These are phyloP conservation scores for Hemileia vastatrix DNA, from an alignment of 1,284 basidiomycete species.

Conservation along the genomic window DNA sequence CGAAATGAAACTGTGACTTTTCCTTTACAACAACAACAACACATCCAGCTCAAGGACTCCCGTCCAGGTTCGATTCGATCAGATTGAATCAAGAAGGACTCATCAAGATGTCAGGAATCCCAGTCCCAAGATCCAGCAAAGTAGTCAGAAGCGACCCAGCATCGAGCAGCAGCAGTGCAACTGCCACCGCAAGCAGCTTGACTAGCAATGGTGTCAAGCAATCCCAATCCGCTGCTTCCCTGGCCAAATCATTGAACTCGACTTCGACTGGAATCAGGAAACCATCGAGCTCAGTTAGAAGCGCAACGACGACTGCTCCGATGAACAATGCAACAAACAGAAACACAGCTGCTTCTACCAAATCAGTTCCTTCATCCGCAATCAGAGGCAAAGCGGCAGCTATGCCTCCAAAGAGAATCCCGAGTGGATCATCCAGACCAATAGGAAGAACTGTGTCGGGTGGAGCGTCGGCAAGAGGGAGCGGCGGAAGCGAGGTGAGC, in stretches of 20 bases:
- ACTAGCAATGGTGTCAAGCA: not conserved
- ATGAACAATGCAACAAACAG: not conserved
- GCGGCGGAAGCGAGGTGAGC: not conserved
- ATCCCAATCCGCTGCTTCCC: not conserved
- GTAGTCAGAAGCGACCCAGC: not conserved
- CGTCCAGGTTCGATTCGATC: too few species aligned
- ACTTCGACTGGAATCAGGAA: not conserved
- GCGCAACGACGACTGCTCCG: not conserved
- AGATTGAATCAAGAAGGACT: too few species aligned
- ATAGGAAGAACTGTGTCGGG: not conserved
- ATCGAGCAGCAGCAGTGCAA: not conserved
- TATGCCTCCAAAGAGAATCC: not conserved
- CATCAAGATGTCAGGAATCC: not conserved
- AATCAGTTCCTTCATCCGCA: not conserved
- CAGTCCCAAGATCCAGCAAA: not conserved
- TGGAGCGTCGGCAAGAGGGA: not conserved
- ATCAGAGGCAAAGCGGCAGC: not conserved
- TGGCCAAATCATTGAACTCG: not conserved
- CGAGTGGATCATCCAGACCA: not conserved
- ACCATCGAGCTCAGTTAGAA: not conserved
- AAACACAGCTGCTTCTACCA: not conserved
- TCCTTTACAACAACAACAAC: too few species aligned
- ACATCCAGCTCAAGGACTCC: too few species aligned
- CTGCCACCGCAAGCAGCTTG: not conserved
- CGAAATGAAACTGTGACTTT: too few species aligned